These are phyloP conservation scores for Verticillium isaacii DNA, from an alignment of 2,329 filamentous ascomycete species.

Conservation along the genomic window DNA sequence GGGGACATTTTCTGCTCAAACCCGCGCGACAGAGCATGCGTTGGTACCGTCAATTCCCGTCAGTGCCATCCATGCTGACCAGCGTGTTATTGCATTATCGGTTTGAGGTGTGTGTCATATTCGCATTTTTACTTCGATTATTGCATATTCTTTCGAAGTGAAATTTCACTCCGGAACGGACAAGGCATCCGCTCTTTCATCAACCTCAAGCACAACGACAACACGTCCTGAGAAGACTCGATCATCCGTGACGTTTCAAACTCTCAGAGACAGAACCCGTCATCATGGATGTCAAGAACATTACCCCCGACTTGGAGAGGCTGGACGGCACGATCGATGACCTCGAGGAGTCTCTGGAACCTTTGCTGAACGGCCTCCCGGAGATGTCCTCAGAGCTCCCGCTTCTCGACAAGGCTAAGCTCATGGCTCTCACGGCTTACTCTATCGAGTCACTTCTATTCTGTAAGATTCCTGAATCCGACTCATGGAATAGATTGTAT, in stretches of 20 bases:
- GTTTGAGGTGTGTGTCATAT: neutral
- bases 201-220: neutral
- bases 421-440: slow-evolving; percentile 84
- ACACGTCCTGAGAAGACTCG: neutral
- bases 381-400: slow-evolving; percentile 74
- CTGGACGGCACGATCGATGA: slow-evolving; percentile 76
- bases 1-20: slow-evolving; percentile 2
- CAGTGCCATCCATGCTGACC: neutral
- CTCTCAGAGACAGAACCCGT: neutral
- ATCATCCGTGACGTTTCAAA: neutral
- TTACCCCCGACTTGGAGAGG: slow-evolving; percentile 65
- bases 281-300: slow-evolving; percentile 43
- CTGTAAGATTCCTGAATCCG: slow-evolving; percentile 45
- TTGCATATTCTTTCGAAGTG: neutral
- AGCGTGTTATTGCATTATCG: neutral
- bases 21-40: neutral
- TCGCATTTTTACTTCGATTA: neutral
- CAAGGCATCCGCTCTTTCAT: neutral
- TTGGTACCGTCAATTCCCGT: neutral
- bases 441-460: slow-evolving; percentile 88
- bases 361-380: slow-evolving; percentile 65
- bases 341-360: slow-evolving; percentile 67
- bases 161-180: neutral
- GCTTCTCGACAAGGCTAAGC: slow-evolving; percentile 90
- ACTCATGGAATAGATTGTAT: neutral